Percentiles rank a stretch among this genome's conserved stretches.
Evolutionary conservation across 1,139 yeast genomes (phyloP).

Genomic region (Suhomyces terraborum): DNA sequence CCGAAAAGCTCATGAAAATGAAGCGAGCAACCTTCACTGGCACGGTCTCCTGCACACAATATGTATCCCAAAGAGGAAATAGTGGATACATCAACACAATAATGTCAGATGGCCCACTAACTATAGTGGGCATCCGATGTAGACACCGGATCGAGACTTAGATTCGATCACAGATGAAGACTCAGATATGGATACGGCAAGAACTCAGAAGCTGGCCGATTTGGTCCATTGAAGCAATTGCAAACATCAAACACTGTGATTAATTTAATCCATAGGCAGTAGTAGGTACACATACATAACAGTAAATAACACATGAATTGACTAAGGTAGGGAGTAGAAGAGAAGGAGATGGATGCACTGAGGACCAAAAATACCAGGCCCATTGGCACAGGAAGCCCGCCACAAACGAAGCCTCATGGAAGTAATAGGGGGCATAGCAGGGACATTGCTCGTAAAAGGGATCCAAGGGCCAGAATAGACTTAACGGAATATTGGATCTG

Average conservation of each 20-base stretch:
- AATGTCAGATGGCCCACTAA: background rate
- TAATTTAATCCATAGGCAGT: no score
- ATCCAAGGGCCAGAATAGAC: background rate
- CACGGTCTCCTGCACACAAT: background rate
- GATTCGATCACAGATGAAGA: no score
- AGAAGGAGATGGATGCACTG: slow-evolving; percentile 3
- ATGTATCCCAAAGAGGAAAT: background rate
- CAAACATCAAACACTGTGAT: no score
- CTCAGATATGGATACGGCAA: no score
- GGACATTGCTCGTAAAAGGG: slow-evolving; percentile 6
- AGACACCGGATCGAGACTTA: no score
- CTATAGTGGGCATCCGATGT: background rate
- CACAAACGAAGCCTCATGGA: slow-evolving; percentile 5
- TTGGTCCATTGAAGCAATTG: no score
- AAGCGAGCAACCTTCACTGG: background rate
- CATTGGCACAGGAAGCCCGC: slow-evolving; percentile 1
- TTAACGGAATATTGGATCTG: no score
- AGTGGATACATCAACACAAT: background rate
- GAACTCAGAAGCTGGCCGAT: no score
- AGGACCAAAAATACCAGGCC: slow-evolving; percentile 4
- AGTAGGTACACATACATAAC: background rate
- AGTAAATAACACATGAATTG: slow-evolving; percentile 10
- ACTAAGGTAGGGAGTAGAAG: slow-evolving; percentile 9
- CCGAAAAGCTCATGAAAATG: no score
- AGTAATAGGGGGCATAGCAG: slow-evolving; percentile 7